These are phyloP conservation scores for Ganoderma boninense DNA, from an alignment of 1,284 basidiomycete genomes.

Conservation along the genomic window DNA sequence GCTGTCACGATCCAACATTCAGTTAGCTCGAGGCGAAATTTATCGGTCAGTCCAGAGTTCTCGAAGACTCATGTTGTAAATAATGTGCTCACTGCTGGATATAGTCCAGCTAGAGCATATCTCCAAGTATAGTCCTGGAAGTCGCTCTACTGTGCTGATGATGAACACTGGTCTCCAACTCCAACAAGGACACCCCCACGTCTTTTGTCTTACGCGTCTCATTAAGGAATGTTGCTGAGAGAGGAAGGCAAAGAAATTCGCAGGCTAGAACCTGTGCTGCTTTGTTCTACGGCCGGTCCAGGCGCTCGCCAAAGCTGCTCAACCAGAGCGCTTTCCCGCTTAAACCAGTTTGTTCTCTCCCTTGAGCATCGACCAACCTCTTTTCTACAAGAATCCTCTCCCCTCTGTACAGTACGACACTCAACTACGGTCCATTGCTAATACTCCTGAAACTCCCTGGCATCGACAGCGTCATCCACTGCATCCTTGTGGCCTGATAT, in stretches of 20 bases:
- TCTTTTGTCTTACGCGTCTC: background rate
- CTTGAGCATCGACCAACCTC: background rate
- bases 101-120: too few relatives aligned
- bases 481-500: background rate
- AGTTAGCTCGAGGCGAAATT: background rate
- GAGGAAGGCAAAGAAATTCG: background rate
- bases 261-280: background rate
- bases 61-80: too few relatives aligned
- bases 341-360: background rate
- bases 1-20: background rate
- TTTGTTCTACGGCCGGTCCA: background rate
- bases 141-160: too few relatives aligned
- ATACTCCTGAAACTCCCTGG: background rate
- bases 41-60: too few relatives aligned
- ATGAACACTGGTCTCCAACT: too few relatives aligned
- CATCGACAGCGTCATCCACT: background rate
- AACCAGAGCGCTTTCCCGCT: background rate
- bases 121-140: too few relatives aligned
- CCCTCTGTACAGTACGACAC: background rate
- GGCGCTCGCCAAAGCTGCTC: background rate
- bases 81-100: too few relatives aligned
- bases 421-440: background rate
- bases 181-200: background rate
- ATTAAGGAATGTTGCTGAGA: background rate
- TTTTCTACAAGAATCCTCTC: background rate